phyloP scores from a whole-genome alignment of 345 rosid genomes.

The Hypericum androsaemum region DNA sequence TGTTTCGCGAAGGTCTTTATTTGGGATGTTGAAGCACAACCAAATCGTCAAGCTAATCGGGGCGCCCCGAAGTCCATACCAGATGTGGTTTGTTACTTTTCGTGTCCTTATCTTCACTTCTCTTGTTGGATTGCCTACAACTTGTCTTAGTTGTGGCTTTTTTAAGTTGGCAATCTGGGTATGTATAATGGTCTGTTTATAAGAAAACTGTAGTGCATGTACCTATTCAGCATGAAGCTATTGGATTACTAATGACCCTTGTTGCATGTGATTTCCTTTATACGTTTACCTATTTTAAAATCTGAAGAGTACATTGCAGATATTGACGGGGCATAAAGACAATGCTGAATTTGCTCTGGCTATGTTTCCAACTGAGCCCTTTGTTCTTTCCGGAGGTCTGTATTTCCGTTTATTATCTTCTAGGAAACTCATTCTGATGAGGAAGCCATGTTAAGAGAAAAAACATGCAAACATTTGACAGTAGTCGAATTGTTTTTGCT shows the following conservation, averaged over 20 bases:
- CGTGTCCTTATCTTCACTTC: background rate
- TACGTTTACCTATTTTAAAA: constrained; percentile 11
- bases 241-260: background rate
- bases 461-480: no score
- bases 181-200: no score
- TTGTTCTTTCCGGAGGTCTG: constrained; percentile 61
- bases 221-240: no score
- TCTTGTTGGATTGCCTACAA: background rate
- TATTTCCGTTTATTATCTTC: background rate
- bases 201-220: no score
- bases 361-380: constrained; percentile 49
- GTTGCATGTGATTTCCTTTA: background rate
- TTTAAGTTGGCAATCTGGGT: background rate
- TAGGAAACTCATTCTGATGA: no score
- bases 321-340: constrained; percentile 56
- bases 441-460: no score
- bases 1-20: constrained; percentile 36
- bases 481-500: no score
- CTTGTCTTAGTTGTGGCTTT: background rate
- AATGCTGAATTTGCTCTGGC: constrained; percentile 62
- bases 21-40: constrained; percentile 62
- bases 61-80: constrained; percentile 45
- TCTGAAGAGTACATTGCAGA: constrained; percentile 21
- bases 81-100: constrained; percentile 33
- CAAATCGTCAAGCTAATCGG: constrained; percentile 44